Base-by-base conservation (phyloP, 2,329 filamentous ascomycete genomes). In the Neofusicoccum cordaticola region DNA sequence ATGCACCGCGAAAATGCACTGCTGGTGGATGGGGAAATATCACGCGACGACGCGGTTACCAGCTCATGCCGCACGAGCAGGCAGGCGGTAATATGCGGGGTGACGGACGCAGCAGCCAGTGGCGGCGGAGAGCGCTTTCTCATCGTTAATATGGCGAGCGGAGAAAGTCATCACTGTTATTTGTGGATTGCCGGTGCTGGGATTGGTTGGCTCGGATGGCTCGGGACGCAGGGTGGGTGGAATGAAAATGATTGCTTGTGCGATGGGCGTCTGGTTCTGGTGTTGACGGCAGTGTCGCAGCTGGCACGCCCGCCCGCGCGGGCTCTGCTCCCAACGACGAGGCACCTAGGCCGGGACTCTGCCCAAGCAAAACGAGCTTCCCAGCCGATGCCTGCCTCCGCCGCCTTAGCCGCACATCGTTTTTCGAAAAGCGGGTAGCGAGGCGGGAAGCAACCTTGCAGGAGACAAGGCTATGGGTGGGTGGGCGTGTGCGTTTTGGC, bases 341-440 rank as follows among this genome's bases (percentile, higher is more conserved):
- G 56, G 42, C 13, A 22, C 27, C 37, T 12, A 2, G 47, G 50
- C 27, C 31, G 42, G 42, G 56, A 42, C 56, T 60, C 42, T 60
- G 35, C 13, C 35, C 12, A 44, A 27, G 19, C 19, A 47, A 44
- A 31, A 45, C 27, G 31, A n/a, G 31, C 56, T 57, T 44, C 41
- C 27, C 41, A 35, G 41, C 41, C 12, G 41, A 60, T 47, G 56
- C 56, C 35, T 60, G 56, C 41, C 35, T 31, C 42, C 42, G 42
- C 13, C 34, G 56, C 39, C 31, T 60, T 60, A 47, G 56, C 56
- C 13, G 60, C 60, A 35, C 45, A 62, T 62, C 48, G 35, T 45
- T 62, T 52, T 51, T 51, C 45, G 44, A 62, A 51, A 62, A 51
- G 45, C 60, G 60, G 47, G 60, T 52, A 60, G 56, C 56, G 56